Evolutionary conservation across 1,284 basidiomycete genomes (phyloP), one percentile per base, ranked within the genome.

Genomic region (Pascua sp.): DNA sequence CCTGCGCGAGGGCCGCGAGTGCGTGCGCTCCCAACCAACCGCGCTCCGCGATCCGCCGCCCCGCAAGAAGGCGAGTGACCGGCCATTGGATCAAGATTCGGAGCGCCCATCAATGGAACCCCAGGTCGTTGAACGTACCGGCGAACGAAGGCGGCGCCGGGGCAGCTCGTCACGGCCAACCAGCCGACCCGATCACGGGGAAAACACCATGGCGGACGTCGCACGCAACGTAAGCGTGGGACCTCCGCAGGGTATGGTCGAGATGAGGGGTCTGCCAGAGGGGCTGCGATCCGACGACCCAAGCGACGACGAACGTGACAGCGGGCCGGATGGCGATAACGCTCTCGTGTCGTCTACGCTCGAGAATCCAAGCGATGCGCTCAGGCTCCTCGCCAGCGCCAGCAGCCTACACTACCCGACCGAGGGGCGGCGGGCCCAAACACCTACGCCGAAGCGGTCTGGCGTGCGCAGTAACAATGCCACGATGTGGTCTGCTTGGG

Each of bases 291-390:
- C 24, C 45, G 37, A 41, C 15, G 45, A 47, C 15, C n/a, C 45
- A 15, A 52, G 46, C 39, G 56, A 58, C 39, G 51, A 50, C n/a
- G 56, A 53, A 3, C 24, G 24, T 7, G 24, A 32, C 24, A 49
- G 50, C 9, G 41, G 44, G 17, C 9, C 11, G 13, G 46, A 47
- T 4, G 47, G 46, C 2, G 58, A 44, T 37, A 40, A 57, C 39
- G 40, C 55, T 4, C 59, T 60, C 5, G 49, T 56, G 39, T 49
- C 37, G 18, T 46, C 49, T 17, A 54, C 48, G 16, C 59, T 60
- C 16, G 51, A 60, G 49, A 56, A 60, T 32, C 59, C 59, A 9
- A 42, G 43, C 24, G 59, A 60, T 12, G 59, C 59, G 38, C 52
- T 60, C 24, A 45, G 45, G 18, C 52, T 60, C 12, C 55, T 60